Conservation (phyloP, 2,329 filamentous ascomycete genomes). For the Elsinoe fawcettii region DNA sequence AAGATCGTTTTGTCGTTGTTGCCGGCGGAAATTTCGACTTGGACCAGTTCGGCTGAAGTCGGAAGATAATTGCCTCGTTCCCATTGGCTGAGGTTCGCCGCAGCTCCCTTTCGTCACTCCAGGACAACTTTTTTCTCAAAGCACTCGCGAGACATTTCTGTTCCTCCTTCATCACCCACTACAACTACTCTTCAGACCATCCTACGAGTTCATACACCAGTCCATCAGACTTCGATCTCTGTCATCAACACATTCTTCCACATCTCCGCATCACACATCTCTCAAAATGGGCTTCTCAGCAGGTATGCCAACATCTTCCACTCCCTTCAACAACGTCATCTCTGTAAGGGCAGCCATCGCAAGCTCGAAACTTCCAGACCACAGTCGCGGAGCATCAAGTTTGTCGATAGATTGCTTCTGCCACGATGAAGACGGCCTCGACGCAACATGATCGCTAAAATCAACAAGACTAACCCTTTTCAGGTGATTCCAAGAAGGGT, state of each 20-base stretch:
- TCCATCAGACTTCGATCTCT: not conserved
- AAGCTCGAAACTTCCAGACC: not conserved
- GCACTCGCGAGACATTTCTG: constrained; percentile 1
- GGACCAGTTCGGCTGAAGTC: not conserved
- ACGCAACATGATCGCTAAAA: not conserved
- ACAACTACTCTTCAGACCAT: not conserved
- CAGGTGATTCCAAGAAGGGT: constrained; percentile 93
- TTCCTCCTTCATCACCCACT: constrained; percentile 11
- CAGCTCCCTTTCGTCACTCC: constrained; percentile 16
- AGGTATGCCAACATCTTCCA: constrained; percentile 24
- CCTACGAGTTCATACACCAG: constrained; percentile 3
- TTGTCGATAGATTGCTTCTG: not conserved
- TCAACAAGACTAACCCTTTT: constrained; percentile 8
- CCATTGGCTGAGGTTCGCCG: not conserved
- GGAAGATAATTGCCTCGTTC: constrained; percentile 4
- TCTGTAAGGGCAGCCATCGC: not conserved
- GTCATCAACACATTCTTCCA: constrained; percentile 12
- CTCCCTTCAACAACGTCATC: not conserved
- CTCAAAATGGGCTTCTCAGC: constrained; percentile 32
- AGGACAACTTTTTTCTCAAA: constrained; percentile 18
- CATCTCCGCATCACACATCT: constrained; percentile 17
- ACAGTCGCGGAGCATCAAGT: not conserved
- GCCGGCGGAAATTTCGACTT: constrained; percentile 12
- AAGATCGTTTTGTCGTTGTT: constrained; percentile 8
- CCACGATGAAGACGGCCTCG: not conserved